These are phyloP conservation scores for Magnusiomyces paraingens DNA, from an alignment of 1,139 yeast species.

Conservation along the genomic window DNA sequence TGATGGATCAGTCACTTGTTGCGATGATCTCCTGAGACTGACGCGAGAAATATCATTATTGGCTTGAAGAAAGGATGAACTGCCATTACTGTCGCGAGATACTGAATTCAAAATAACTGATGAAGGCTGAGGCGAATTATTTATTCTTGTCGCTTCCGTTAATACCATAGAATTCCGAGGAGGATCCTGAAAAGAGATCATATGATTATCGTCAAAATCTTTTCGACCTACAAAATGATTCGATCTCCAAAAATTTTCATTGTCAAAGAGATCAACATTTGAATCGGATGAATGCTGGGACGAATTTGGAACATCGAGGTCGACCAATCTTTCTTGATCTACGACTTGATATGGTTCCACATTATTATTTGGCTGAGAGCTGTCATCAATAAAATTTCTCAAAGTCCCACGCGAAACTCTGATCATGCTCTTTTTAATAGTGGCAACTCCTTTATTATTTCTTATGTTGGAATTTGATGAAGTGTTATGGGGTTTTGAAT, in stretches of 20 bases:
- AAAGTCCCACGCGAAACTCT: not conserved
- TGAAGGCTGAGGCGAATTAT: too few relatives aligned
- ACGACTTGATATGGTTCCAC: not conserved
- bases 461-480: not conserved
- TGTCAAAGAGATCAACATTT: not conserved
- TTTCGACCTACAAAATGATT: not conserved
- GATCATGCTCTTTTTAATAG: not conserved
- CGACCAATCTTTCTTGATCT: not conserved
- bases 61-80: too few relatives aligned
- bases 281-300: not conserved
- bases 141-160: too few relatives aligned
- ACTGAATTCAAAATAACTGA: too few relatives aligned
- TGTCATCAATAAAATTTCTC: not conserved
- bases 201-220: too few relatives aligned
- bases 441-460: not conserved
- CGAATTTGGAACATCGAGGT: not conserved
- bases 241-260: not conserved
- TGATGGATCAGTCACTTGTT: too few relatives aligned
- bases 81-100: too few relatives aligned
- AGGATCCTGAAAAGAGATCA: too few relatives aligned
- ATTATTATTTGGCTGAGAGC: not conserved
- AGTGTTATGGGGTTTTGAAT: not conserved
- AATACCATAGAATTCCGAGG: too few relatives aligned
- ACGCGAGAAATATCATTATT: too few relatives aligned
- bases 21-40: too few relatives aligned